Evolutionary conservation across 257 asterid species (phyloP), one percentile per base, ranked within the genome.

Genomic region (Cordia subcordata): DNA sequence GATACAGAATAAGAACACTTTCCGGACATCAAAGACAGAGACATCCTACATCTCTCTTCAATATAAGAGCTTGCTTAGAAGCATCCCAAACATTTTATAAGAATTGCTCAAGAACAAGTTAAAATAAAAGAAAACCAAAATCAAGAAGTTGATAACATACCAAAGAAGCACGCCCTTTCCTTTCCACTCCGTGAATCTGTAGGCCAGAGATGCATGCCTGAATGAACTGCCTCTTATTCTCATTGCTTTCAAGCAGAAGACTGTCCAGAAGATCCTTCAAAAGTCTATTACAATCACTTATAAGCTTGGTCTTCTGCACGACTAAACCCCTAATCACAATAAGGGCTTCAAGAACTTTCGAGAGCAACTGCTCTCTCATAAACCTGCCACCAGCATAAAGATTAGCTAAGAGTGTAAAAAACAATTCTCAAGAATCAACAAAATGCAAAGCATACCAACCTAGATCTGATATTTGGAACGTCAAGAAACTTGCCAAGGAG

Each of bases 131-230:
- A 32, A 32, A 18, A 40, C 11, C 47, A 18, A 11, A 47, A 27
- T 22, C 16, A 56, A 53, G 45, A 74, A 53, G 19, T 33, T 57
- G 66, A 37, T 53, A 20, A 57, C 83, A 42, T 85, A 93, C 99
- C 99, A 93, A 80, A 47, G 95, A 89, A 60, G 82, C 77, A 42
- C 97, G 94, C 20, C 94, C 92, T 78, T 84, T 87, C 52, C 75
- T 86, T 62, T 89, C 96, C 69, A 86, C 92, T 69, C 88, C 85
- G 44, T 89, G 96, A 69, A 75, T 75, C 80, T 93, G 97, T 55
- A 93, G 84, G 79, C 99, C 99, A 72, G 81, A 82, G 68, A 89
- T 79, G 79, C 99, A 93, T 38, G 99, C 97, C 82, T 87, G 97
- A 75, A 93, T 86, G 64, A 93, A 93, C 81, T 84, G 96, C 49